Percentiles rank a stretch among this genome's conserved stretches.
Conservation (phyloP, 768 basidiomycete genomes). For the Pulveroboletus sp. region DNA sequence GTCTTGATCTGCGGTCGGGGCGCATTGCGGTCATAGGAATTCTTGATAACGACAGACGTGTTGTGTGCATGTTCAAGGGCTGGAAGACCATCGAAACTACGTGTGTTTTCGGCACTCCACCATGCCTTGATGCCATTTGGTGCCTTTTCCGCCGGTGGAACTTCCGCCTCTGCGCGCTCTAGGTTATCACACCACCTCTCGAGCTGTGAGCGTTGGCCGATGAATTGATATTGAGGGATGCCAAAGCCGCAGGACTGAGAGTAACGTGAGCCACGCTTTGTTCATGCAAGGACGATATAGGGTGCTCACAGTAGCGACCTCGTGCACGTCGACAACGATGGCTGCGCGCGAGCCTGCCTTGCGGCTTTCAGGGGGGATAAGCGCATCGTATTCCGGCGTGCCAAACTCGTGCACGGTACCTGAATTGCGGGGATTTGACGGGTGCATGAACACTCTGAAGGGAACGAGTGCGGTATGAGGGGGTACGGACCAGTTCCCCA, state of each 20-base stretch:
- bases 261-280: neutral
- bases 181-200: conserved; percentile 42
- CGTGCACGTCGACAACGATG: conserved; percentile 58
- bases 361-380: conserved; percentile 44
- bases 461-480: neutral
- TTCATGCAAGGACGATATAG: neutral
- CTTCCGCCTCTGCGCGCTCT: conserved; percentile 40
- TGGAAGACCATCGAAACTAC: conserved; percentile 56
- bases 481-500: conserved; percentile 50
- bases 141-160: conserved; percentile 21
- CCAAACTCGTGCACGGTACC: conserved; percentile 62
- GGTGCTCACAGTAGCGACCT: conserved; percentile 45
- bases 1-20: conserved; percentile 1
- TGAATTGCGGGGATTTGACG: conserved; percentile 18
- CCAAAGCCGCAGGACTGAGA: conserved; percentile 65
- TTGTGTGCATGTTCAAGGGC: conserved; percentile 37
- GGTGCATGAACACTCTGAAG: neutral
- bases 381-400: conserved; percentile 52
- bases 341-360: conserved; percentile 56
- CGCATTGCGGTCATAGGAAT: conserved; percentile 18
- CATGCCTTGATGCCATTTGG: conserved; percentile 49
- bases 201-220: conserved; percentile 51
- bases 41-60: conserved; percentile 13
- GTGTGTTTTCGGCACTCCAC: conserved; percentile 48
- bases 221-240: conserved; percentile 57